Percentiles rank a stretch among this genome's conserved stretches.
Evolutionary conservation across 495 filamentous ascomycete species (phyloP).

Genomic region (Aspergillus bertholletiae): DNA sequence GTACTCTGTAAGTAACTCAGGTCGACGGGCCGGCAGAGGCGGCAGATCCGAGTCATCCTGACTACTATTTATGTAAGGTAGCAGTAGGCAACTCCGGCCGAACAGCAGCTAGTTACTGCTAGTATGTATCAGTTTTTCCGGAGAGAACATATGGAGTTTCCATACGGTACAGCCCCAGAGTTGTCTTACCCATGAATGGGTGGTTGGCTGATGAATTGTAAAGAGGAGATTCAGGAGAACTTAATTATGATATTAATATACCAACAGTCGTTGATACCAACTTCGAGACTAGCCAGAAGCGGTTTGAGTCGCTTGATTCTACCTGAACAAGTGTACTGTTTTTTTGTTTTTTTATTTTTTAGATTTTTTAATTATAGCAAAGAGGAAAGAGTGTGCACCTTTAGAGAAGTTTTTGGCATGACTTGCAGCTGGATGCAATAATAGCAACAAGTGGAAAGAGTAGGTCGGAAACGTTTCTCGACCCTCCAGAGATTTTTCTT

Average conservation of each 20-base stretch:
- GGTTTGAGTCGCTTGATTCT: background rate
- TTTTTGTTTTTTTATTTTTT: no score
- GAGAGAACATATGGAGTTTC: background rate
- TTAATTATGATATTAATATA: slow-evolving; percentile 14
- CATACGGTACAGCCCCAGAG: slow-evolving; percentile 14
- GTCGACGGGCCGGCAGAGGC: background rate
- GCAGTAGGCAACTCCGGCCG: background rate
- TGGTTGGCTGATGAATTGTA: slow-evolving; percentile 16
- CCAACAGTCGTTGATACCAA: background rate
- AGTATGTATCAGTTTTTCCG: slow-evolving; percentile 4
- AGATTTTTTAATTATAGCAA: background rate
- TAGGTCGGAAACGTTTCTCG: background rate
- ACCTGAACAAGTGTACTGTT: slow-evolving; percentile 1
- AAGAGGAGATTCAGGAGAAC: slow-evolving; percentile 18
- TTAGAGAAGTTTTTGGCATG: slow-evolving; percentile 9
- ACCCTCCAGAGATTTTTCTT: background rate
- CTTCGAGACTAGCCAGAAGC: background rate
- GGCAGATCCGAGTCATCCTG: background rate
- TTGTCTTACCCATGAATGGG: slow-evolving; percentile 19
- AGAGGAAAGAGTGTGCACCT: background rate
- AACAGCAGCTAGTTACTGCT: slow-evolving; percentile 7
- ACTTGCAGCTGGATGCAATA: slow-evolving; percentile 22
- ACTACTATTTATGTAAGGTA: background rate
- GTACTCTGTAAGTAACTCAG: background rate
- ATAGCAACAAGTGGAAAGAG: background rate